A percentile compares a stretch with the other conserved stretches of the same genome.
phyloP scores from a whole-genome alignment of 2,329 filamentous ascomycete genomes.

The Trichoderma asperellum region DNA sequence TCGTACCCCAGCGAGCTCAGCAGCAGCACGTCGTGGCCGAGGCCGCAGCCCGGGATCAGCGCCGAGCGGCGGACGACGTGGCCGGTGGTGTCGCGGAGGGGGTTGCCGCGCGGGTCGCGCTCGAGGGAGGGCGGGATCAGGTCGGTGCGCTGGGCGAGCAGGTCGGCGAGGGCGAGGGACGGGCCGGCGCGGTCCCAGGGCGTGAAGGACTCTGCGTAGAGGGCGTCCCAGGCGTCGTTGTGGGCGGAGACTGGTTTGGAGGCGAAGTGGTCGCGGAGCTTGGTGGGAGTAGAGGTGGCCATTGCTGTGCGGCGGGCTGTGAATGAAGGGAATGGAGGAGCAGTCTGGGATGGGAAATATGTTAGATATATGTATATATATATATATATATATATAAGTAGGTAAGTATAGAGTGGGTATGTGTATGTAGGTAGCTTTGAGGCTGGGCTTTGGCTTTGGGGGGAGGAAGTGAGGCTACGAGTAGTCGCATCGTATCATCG shows the following conservation, averaged over 20 bases:
- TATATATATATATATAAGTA: not conserved
- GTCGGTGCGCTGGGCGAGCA: conserved; percentile 51
- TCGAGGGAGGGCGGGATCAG: conserved; percentile 47
- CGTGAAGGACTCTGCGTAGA: conserved; percentile 51
- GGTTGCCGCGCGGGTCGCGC: conserved; percentile 39
- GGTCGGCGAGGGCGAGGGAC: conserved; percentile 57
- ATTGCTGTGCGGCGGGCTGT: not conserved
- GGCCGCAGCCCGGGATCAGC: conserved; percentile 80
- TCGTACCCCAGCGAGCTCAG: conserved; percentile 77
- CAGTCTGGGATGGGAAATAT: not conserved
- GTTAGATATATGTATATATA: not conserved
- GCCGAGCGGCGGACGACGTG: conserved; percentile 48
- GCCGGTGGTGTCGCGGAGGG: conserved; percentile 34
- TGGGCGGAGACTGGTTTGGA: conserved; percentile 42
- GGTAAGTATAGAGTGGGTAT: too few species aligned
- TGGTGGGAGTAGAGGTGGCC: conserved; percentile 30
- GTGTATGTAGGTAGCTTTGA: not conserved
- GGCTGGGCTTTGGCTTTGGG: not conserved
- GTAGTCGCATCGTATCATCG: not conserved
- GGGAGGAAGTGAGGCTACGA: not conserved
- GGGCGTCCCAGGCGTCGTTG: conserved; percentile 50
- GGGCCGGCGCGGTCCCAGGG: conserved; percentile 63
- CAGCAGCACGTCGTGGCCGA: conserved; percentile 79
- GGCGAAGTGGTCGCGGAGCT: conserved; percentile 44
- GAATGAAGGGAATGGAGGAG: too few species aligned